These are phyloP conservation scores for Psilocybe cubensis DNA, from an alignment of 768 basidiomycete genomes.

Conservation along the genomic window DNA sequence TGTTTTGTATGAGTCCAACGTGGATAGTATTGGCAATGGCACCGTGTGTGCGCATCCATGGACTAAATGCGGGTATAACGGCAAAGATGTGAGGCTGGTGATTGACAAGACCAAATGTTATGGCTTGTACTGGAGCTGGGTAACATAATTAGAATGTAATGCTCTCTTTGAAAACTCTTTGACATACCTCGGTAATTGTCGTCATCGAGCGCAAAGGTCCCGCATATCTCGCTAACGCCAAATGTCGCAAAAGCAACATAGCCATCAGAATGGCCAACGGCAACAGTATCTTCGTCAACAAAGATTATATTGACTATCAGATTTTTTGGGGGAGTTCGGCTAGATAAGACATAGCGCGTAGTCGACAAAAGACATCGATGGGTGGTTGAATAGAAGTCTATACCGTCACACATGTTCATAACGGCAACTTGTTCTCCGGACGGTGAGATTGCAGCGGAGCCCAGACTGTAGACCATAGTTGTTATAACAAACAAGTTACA, in stretches of 20 bases:
- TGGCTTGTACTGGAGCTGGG: too few species aligned
- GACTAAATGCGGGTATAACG: too few species aligned
- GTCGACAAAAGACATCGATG: not conserved
- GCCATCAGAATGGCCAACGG: slow-evolving; percentile 3
- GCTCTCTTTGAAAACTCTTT: not conserved
- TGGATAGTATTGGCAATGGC: too few species aligned
- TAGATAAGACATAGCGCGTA: not conserved
- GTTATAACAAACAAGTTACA: not conserved
- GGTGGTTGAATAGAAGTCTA: slow-evolving; percentile 3
- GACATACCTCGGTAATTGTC: not conserved
- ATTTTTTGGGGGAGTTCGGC: not conserved
- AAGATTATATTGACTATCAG: not conserved
- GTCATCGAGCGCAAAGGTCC: not conserved
- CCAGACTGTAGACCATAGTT: not conserved
- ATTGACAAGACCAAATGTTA: too few species aligned
- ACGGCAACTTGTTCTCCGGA: slow-evolving; percentile 1
- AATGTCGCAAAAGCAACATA: not conserved
- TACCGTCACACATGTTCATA: slow-evolving; percentile 1
- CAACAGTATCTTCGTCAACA: slow-evolving; percentile 8
- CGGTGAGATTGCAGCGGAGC: slow-evolving; percentile 1
- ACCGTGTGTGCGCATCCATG: too few species aligned
- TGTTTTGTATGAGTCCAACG: too few species aligned
- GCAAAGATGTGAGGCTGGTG: too few species aligned
- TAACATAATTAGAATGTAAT: too few species aligned
- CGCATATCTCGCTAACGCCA: not conserved